phyloP scores from a whole-genome alignment of 2,329 filamentous ascomycete genomes.

The Sclerotinia trifoliorum region DNA sequence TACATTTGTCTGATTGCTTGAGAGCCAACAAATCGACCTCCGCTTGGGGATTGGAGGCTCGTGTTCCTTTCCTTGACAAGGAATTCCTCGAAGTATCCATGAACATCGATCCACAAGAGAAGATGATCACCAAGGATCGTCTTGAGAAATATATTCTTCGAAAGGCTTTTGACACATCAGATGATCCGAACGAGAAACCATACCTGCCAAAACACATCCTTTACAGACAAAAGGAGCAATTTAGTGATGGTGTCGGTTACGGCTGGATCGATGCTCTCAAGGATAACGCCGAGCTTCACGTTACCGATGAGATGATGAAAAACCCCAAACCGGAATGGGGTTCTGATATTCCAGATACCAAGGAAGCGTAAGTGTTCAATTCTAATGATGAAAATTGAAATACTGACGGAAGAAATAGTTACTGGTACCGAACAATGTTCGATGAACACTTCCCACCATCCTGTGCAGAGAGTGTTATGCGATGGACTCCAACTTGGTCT shows the following conservation, averaged over 20 bases:
- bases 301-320: constrained; percentile 97
- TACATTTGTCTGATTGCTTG: constrained; percentile 93
- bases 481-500: constrained; percentile 97
- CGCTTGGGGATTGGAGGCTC: constrained; percentile 96
- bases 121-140: constrained; percentile 73
- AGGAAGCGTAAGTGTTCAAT: constrained; percentile 72
- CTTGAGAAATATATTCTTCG: constrained; percentile 98
- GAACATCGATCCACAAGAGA: constrained; percentile 91
- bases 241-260: constrained; percentile 97
- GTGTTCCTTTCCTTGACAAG: constrained; percentile 97
- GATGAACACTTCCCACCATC: constrained; percentile 95
- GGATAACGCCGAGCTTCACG: constrained; percentile 83
- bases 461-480: constrained; percentile 89
- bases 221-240: constrained; percentile 99
- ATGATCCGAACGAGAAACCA: constrained; percentile 74
- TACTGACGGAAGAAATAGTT: constrained; percentile 47
- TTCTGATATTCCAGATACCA: constrained; percentile 85
- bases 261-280: constrained; percentile 98
- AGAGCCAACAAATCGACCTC: constrained; percentile 99
- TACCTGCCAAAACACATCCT: constrained; percentile 97
- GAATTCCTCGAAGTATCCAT: constrained; percentile 90
- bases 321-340: constrained; percentile 98
- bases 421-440: constrained; percentile 99
- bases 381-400: not conserved
- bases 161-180: constrained; percentile 92